Evolutionary conservation across 2,329 filamentous ascomycete genomes (phyloP).

Genomic region (Lecanicillium sp.): DNA sequence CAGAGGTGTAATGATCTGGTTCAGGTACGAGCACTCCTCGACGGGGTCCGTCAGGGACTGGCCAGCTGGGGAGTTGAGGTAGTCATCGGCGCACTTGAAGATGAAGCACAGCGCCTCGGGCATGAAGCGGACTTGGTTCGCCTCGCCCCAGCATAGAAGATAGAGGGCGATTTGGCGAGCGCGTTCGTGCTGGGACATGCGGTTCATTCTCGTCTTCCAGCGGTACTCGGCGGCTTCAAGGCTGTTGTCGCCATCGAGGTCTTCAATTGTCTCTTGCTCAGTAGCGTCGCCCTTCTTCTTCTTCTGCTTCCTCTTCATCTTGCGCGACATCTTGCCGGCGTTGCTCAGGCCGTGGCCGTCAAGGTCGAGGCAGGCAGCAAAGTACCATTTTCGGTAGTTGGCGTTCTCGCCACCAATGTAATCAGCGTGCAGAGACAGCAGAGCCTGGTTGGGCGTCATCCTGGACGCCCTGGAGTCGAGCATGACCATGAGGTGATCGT

Average conservation of each 20-base stretch:
- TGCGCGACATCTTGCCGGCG: constrained; percentile 67
- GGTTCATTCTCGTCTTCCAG: constrained; percentile 99
- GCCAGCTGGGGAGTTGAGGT: constrained; percentile 85
- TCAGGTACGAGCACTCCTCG: constrained; percentile 91
- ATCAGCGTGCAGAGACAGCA: constrained; percentile 90
- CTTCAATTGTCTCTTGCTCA: constrained; percentile 60
- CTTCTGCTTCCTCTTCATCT: constrained; percentile 63
- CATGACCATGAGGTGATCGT: constrained; percentile 94
- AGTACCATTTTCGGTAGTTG: constrained; percentile 99
- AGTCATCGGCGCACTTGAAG: constrained; percentile 98
- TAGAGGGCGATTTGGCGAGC: constrained; percentile 88
- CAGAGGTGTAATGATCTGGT: constrained; percentile 87
- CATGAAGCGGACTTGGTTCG: constrained; percentile 97
- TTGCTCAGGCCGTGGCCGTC: constrained; percentile 67
- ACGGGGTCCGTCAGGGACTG: constrained; percentile 73
- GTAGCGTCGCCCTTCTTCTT: constrained; percentile 63
- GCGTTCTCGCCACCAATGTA: constrained; percentile 98
- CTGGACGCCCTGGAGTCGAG: constrained; percentile 92
- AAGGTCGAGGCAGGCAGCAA: constrained; percentile 90
- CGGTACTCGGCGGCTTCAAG: constrained; percentile 94
- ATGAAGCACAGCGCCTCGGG: constrained; percentile 95
- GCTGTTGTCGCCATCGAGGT: constrained; percentile 91
- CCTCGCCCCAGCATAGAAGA: constrained; percentile 94
- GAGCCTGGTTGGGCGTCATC: constrained; percentile 96
- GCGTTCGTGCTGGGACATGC: constrained; percentile 97